Percentiles rank a stretch among this genome's conserved stretches.
Evolutionary conservation across 2,329 filamentous ascomycete species (phyloP).

Genomic region (Phialophora tarda): DNA sequence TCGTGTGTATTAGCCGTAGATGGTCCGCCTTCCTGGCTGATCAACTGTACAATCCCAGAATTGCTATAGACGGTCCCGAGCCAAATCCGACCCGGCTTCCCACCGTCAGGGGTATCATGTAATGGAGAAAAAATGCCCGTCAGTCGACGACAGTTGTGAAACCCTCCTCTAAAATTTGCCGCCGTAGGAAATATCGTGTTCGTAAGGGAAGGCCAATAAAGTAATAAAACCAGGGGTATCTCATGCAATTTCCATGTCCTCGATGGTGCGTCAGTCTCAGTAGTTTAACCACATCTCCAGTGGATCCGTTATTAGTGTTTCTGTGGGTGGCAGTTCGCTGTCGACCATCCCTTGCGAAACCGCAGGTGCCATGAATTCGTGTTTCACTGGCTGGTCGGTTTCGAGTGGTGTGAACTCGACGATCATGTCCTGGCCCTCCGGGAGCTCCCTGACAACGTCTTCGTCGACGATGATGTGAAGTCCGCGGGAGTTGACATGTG

Average conservation of each 20-base stretch:
- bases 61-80: background rate
- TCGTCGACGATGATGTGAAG: constrained; percentile 88
- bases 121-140: constrained; percentile 13
- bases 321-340: constrained; percentile 31
- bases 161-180: constrained; percentile 24
- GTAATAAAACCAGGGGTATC: constrained; percentile 28
- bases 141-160: constrained; percentile 9
- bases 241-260: constrained; percentile 33
- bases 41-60: constrained; percentile 6
- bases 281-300: constrained; percentile 42
- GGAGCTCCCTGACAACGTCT: constrained; percentile 80
- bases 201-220: constrained; percentile 27
- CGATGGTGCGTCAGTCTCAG: constrained; percentile 27
- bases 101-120: constrained; percentile 33
- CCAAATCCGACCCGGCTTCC: constrained; percentile 13
- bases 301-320: constrained; percentile 34
- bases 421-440: constrained; percentile 89
- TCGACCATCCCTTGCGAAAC: constrained; percentile 35
- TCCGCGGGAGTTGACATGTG: constrained; percentile 75
- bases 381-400: constrained; percentile 41
- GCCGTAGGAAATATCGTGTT: constrained; percentile 31
- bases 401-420: constrained; percentile 70
- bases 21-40: constrained; percentile 8
- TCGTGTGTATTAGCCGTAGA: background rate
- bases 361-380: constrained; percentile 29